phyloP scores from a whole-genome alignment of 2,329 filamentous ascomycete species.

The Erysiphe neolycopersici region DNA sequence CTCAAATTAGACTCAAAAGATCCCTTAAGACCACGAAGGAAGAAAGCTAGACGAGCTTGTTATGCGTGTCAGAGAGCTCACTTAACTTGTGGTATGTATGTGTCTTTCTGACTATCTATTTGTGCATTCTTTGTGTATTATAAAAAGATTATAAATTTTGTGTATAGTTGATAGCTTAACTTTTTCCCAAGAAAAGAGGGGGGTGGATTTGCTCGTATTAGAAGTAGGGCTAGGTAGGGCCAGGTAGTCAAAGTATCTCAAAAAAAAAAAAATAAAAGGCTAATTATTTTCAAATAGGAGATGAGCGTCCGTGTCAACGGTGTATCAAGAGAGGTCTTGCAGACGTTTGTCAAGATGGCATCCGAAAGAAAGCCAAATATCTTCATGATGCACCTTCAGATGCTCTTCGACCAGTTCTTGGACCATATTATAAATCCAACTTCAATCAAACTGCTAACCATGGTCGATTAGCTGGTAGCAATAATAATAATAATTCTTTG shows the following conservation, averaged over 20 bases:
- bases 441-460: slow-evolving; percentile 30
- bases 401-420: slow-evolving; percentile 63
- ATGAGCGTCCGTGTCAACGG: slow-evolving; percentile 77
- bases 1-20: slow-evolving; percentile 59
- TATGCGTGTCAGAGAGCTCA: slow-evolving; percentile 94
- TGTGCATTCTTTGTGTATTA: too few relatives aligned
- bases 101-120: too few relatives aligned
- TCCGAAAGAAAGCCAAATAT: slow-evolving; percentile 97
- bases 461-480: slow-evolving; percentile 11
- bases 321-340: slow-evolving; percentile 85
- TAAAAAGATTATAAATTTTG: too few relatives aligned
- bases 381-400: slow-evolving; percentile 86
- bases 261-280: slow-evolving; percentile 1
- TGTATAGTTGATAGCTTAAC: too few relatives aligned
- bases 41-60: slow-evolving; percentile 88
- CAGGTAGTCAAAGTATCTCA: too few relatives aligned
- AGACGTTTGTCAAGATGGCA: slow-evolving; percentile 80
- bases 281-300: slow-evolving; percentile 29
- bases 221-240: neutral
- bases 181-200: too few relatives aligned
- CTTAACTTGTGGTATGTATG: slow-evolving; percentile 74
- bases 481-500: slow-evolving; percentile 5
- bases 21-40: slow-evolving; percentile 63
- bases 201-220: too few relatives aligned
- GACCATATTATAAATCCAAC: slow-evolving; percentile 33